Evolutionary conservation across 1,284 basidiomycete genomes (phyloP).

Genomic region (Heterobasidion annosum): DNA sequence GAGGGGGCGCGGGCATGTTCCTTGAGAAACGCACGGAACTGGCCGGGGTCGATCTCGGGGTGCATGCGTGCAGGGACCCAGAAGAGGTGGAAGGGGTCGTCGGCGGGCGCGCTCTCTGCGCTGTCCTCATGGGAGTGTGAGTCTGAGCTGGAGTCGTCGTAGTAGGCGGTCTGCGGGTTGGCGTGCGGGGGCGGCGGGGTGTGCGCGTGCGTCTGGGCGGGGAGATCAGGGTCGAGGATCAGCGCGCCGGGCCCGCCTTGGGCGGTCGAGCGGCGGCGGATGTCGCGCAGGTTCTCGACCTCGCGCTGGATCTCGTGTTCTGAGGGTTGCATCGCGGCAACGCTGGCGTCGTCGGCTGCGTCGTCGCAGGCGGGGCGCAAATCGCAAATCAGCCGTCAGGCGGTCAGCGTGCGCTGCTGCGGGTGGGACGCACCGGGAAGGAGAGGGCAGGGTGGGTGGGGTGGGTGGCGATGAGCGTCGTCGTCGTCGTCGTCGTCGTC

Average conservation of each 20-base stretch:
- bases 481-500: too few relatives aligned
- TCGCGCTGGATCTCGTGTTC: conserved; percentile 82
- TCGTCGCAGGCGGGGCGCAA: too few relatives aligned
- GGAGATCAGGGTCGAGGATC: conserved; percentile 82
- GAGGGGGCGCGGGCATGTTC: conserved; percentile 72
- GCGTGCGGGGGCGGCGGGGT: conserved; percentile 37
- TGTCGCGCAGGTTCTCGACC: conserved; percentile 76
- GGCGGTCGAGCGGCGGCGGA: conserved; percentile 71
- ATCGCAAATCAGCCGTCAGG: too few relatives aligned
- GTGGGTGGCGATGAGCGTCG: too few relatives aligned
- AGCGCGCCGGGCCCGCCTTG: conserved; percentile 58
- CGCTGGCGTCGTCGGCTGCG: background rate
- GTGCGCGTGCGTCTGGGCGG: conserved; percentile 46
- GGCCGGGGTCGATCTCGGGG: conserved; percentile 93
- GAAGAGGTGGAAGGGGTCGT: conserved; percentile 83
- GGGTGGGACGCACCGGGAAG: too few relatives aligned
- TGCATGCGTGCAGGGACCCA: conserved; percentile 97
- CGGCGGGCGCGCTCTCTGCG: conserved; percentile 30
- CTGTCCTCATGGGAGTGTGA: conserved; percentile 33
- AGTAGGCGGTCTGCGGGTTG: conserved; percentile 37
- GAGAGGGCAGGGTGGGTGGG: too few relatives aligned
- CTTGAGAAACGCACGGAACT: conserved; percentile 92
- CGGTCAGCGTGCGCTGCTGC: too few relatives aligned
- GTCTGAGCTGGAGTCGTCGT: conserved; percentile 34
- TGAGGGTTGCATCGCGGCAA: conserved; percentile 54